Conservation (phyloP, 768 basidiomycete species). For the Tephrocybe sp. region DNA sequence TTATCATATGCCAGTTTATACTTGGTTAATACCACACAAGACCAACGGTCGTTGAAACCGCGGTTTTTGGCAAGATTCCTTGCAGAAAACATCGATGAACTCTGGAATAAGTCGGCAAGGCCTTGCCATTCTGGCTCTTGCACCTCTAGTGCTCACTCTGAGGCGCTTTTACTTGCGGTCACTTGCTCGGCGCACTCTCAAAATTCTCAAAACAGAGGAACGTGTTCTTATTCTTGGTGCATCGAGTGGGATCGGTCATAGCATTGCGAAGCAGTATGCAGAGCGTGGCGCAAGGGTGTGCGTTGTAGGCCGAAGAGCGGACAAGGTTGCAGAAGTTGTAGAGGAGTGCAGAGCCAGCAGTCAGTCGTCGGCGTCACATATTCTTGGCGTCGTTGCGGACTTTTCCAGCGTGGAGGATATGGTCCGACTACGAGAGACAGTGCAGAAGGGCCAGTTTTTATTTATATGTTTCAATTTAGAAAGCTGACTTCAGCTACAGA, state of each 20-base stretch:
- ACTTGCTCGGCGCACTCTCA: constrained; percentile 7
- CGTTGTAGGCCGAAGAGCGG: constrained; percentile 65
- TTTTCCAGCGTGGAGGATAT: constrained; percentile 68
- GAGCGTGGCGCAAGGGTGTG: constrained; percentile 74
- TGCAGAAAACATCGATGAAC: constrained; percentile 3
- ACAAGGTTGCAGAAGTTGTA: constrained; percentile 56
- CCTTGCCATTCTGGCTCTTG: constrained; percentile 22
- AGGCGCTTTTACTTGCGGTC: constrained; percentile 19
- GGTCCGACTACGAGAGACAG: constrained; percentile 49
- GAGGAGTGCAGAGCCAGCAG: constrained; percentile 49
- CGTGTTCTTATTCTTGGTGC: constrained; percentile 83
- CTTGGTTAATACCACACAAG: too few relatives aligned
- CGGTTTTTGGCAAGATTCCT: too few relatives aligned
- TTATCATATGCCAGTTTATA: too few relatives aligned
- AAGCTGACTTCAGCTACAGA: constrained; percentile 39
- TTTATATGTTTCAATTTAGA: neutral
- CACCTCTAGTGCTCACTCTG: constrained; percentile 24
- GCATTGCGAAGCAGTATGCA: constrained; percentile 71
- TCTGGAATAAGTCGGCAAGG: constrained; percentile 17
- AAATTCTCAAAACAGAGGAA: constrained; percentile 39
- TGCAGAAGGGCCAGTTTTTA: constrained; percentile 52
- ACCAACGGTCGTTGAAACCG: too few relatives aligned
- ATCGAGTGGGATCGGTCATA: constrained; percentile 78
- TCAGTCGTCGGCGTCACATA: neutral
- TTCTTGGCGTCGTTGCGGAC: constrained; percentile 42